Evolutionary conservation across 805 yeast genomes (phyloP).

Genomic region (Ogataea pignaliae): DNA sequence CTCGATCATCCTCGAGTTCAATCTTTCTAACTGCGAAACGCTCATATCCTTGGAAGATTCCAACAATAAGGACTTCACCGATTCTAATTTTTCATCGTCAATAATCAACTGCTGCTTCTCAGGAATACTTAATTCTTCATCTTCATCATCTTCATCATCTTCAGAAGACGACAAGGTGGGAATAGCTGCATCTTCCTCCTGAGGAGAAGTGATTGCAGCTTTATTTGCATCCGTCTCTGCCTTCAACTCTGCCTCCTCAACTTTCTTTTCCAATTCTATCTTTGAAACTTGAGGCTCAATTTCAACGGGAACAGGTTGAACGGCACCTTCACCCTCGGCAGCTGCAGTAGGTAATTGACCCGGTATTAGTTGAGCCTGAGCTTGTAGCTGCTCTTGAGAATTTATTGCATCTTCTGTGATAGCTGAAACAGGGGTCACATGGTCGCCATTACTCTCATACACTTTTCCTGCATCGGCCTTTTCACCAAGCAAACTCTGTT

Average conservation of each 20-base stretch:
- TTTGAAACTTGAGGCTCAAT: slow-evolving; percentile 8
- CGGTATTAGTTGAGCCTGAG: slow-evolving; percentile 17
- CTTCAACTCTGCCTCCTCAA: slow-evolving; percentile 8
- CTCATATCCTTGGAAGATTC: slow-evolving; percentile 34
- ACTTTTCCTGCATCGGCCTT: slow-evolving; percentile 1
- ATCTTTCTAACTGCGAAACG: slow-evolving; percentile 54
- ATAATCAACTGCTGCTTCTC: slow-evolving; percentile 24
- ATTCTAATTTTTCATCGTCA: slow-evolving; percentile 28
- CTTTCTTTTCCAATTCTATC: slow-evolving; percentile 12
- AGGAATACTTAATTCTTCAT: slow-evolving; percentile 23
- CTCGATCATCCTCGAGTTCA: slow-evolving; percentile 67
- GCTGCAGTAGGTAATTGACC: slow-evolving; percentile 4
- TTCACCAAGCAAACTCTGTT: background rate
- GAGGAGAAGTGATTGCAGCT: slow-evolving; percentile 1
- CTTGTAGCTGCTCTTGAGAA: slow-evolving; percentile 14
- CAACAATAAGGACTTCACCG: slow-evolving; percentile 32
- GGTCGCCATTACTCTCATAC: background rate
- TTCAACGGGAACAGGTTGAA: slow-evolving; percentile 13
- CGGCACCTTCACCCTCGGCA: background rate
- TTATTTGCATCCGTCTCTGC: slow-evolving; percentile 5
- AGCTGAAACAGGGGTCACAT: background rate
- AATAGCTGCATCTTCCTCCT: slow-evolving; percentile 2
- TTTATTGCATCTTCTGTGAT: background rate
- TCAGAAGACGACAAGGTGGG: background rate
- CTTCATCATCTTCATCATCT: slow-evolving; percentile 11